phyloP scores from a whole-genome alignment of 169 alveolate genomes.

The Plasmodium yoelii region DNA sequence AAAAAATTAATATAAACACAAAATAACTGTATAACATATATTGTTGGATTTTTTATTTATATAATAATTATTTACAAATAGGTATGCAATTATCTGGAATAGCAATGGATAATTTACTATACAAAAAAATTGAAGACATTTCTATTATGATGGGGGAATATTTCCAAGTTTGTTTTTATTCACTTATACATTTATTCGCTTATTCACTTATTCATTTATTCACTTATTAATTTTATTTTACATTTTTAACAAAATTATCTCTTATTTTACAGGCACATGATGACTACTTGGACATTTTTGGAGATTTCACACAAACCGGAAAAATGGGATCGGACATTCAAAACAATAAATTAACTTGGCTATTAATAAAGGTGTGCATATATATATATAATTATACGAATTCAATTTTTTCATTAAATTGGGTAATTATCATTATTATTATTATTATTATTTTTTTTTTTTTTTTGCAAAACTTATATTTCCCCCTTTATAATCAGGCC shows the following conservation, averaged over 20 bases:
- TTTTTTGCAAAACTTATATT: background rate
- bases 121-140: conserved; percentile 80
- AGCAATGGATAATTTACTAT: conserved; percentile 76
- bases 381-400: background rate
- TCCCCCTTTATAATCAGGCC: conserved; percentile 58
- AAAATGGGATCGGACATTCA: conserved; percentile 87
- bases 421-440: too few relatives aligned
- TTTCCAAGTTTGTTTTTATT: conserved; percentile 80
- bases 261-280: conserved; percentile 80
- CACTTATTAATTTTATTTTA: too few relatives aligned
- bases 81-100: conserved; percentile 84
- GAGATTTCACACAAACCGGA: conserved; percentile 79
- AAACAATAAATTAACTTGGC: conserved; percentile 85
- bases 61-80: background rate
- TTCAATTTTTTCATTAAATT: background rate
- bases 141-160: conserved; percentile 81
- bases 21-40: too few relatives aligned
- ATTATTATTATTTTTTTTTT: background rate
- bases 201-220: too few relatives aligned
- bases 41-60: too few relatives aligned
- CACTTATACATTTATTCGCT: too few relatives aligned
- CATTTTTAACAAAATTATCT: background rate
- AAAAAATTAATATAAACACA: too few relatives aligned
- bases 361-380: conserved; percentile 78
- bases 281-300: conserved; percentile 83